Base-by-base conservation (phyloP, 257 asterid species). In the Nicotiana obtusifolia region DNA sequence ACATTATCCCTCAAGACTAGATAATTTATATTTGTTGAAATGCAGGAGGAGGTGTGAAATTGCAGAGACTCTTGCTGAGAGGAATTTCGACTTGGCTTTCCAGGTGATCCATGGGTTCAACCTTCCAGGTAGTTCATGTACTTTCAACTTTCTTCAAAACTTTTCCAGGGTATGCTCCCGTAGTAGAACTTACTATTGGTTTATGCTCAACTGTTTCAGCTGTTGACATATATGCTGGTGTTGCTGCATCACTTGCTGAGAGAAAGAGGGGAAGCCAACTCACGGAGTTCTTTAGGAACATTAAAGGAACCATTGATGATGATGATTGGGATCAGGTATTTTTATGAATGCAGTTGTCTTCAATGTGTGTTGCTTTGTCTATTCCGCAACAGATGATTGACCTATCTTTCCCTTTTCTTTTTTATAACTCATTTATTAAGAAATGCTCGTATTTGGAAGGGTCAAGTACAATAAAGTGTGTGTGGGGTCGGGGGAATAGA, bases 311-410 rank as follows among this genome's bases (percentile, higher is more conserved):
- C 85, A 95, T 95, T 77, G 99, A 91, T 16, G 98, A 94, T 62
- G 98, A 89, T 28, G 99, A 95, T 82, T 94, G 99, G 99, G 98
- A 95, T 85, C 97, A 95, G 95, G 97, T 93, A 85, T 44, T 83
- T 5, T 71, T 64, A 44, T 75, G 26, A 75, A 26, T 49, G 26
- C 62, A 15, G 4, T 75, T 31, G 80, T 75, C 64, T 8, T 49
- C 80, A 49, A 16, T 49, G 62, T 75, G 80, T 75, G 62, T 75
- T 49, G 49, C 49, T 49, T 75, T 73, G 37, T 49, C 41, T 75
- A 54, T 75, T 47, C 41, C 35, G 17, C 64, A 10, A 49, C 24
- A 49, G 79, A 75, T 75, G 62, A 75, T 47, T 64, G 62, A 44
- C 66, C 73, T 41, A 59, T 22, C 57, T 68, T 71, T 78, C 69